phyloP scores from a whole-genome alignment of 2,329 filamentous ascomycete genomes.

The Pestalotiopsis sp. region DNA sequence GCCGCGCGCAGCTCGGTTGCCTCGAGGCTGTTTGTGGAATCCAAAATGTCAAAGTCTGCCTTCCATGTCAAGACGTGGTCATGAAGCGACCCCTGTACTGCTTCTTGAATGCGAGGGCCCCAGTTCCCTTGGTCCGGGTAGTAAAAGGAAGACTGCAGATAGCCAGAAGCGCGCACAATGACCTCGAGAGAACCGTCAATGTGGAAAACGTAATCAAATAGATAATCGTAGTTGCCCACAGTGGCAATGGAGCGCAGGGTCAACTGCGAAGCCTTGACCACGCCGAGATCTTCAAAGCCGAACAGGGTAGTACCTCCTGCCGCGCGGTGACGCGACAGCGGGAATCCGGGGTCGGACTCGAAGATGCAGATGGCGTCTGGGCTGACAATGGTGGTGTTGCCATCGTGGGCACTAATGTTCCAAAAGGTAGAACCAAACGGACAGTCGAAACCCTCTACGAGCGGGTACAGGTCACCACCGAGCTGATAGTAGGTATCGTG shows the following conservation, averaged over 20 bases:
- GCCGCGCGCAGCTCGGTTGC: constrained; percentile 30
- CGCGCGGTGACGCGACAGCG: constrained; percentile 36
- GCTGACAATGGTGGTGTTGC: constrained; percentile 31
- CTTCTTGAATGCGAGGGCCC: constrained; percentile 18
- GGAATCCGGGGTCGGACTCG: constrained; percentile 38
- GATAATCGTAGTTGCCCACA: constrained; percentile 46
- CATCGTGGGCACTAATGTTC: constrained; percentile 34
- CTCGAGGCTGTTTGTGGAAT: constrained; percentile 28
- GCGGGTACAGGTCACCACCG: constrained; percentile 35
- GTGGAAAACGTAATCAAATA: constrained; percentile 35
- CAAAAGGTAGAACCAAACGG: constrained; percentile 40
- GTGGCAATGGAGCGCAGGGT: constrained; percentile 41
- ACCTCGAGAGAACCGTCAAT: constrained; percentile 41
- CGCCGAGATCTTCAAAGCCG: constrained; percentile 21
- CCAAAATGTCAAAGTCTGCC: constrained; percentile 32
- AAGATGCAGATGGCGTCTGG: constrained; percentile 41
- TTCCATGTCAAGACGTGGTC: constrained; percentile 32
- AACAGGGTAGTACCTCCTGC: constrained; percentile 17
- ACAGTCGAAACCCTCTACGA: constrained; percentile 46
- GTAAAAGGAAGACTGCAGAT: constrained; percentile 33
- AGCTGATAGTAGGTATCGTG: constrained; percentile 44
- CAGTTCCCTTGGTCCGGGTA: constrained; percentile 9
- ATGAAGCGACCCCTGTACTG: constrained; percentile 29
- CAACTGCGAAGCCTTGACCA: constrained; percentile 20
- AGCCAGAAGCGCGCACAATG: constrained; percentile 39